phyloP scores from a whole-genome alignment of 192 early-diverging fungal species.

The Linderina pennispora region DNA sequence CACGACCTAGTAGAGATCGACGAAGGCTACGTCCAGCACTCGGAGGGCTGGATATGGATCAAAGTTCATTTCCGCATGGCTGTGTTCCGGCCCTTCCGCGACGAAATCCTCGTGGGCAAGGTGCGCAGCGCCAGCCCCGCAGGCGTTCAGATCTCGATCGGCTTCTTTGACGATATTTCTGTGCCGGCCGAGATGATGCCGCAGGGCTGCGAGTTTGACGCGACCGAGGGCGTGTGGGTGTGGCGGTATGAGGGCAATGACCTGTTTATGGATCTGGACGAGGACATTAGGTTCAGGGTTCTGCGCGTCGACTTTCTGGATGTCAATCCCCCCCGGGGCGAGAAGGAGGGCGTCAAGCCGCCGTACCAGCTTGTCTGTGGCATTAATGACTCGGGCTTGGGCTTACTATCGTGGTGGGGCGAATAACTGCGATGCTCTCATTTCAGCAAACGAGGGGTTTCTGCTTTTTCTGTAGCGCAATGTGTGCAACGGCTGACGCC shows the following conservation, averaged over 20 bases:
- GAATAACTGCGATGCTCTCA: background rate
- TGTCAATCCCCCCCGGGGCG: constrained; percentile 51
- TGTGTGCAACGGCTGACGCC: too few relatives aligned
- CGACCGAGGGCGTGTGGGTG: constrained; percentile 71
- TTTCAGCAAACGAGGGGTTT: too few relatives aligned
- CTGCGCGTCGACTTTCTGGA: constrained; percentile 70
- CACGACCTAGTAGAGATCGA: constrained; percentile 76
- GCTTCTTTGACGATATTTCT: constrained; percentile 89
- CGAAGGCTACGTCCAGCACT: constrained; percentile 81
- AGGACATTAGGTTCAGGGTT: constrained; percentile 72
- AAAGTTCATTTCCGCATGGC: constrained; percentile 81
- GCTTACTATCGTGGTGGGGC: constrained; percentile 66
- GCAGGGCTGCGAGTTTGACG: constrained; percentile 57
- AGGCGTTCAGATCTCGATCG: constrained; percentile 69
- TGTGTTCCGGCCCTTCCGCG: constrained; percentile 86
- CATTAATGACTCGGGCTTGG: constrained; percentile 64
- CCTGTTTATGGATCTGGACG: constrained; percentile 78
- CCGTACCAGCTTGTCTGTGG: constrained; percentile 46
- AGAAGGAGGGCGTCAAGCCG: constrained; percentile 26
- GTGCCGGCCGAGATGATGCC: constrained; percentile 66
- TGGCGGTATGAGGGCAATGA: constrained; percentile 76
- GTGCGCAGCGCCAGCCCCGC: constrained; percentile 62
- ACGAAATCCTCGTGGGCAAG: constrained; percentile 78
- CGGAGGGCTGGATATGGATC: constrained; percentile 67
- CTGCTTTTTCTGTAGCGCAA: too few relatives aligned